Evolutionary conservation across 257 asterid species (phyloP).

Genomic region (Nicotiana undulata): DNA sequence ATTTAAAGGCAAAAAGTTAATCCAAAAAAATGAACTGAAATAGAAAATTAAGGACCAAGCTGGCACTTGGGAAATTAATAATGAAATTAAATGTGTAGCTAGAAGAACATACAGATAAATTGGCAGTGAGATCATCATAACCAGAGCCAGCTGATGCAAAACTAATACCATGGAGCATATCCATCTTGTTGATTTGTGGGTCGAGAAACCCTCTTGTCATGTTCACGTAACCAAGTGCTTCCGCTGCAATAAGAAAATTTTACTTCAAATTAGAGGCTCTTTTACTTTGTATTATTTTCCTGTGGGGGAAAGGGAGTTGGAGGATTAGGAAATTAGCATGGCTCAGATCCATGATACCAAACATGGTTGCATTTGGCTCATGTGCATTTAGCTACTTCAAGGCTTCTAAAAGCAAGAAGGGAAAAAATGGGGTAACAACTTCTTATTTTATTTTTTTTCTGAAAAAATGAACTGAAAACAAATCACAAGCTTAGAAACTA

Average conservation of each 20-base stretch:
- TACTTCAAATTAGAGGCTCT: background rate
- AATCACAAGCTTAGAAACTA: too few relatives aligned
- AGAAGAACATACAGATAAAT: constrained; percentile 22
- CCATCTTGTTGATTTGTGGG: constrained; percentile 25
- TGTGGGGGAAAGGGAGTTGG: too few relatives aligned
- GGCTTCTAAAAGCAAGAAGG: too few relatives aligned
- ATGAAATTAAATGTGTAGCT: too few relatives aligned
- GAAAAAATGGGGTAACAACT: too few relatives aligned
- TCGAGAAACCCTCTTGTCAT: constrained; percentile 36
- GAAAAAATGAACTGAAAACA: too few relatives aligned
- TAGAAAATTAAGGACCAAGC: background rate
- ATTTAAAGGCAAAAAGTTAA: background rate
- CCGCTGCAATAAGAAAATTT: constrained; percentile 19
- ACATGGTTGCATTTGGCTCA: too few relatives aligned
- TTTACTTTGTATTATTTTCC: too few relatives aligned
- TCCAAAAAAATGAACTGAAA: background rate
- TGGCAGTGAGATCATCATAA: constrained; percentile 46
- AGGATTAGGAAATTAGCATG: too few relatives aligned
- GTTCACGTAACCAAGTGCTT: constrained; percentile 29
- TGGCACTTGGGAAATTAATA: background rate
- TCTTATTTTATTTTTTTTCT: too few relatives aligned
- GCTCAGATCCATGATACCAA: too few relatives aligned
- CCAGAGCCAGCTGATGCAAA: constrained; percentile 59
- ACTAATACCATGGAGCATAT: constrained; percentile 44
- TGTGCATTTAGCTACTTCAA: too few relatives aligned